These are phyloP conservation scores for Cupressus sempervirens DNA, from an alignment of 75 land plant genomes.

Conservation along the genomic window DNA sequence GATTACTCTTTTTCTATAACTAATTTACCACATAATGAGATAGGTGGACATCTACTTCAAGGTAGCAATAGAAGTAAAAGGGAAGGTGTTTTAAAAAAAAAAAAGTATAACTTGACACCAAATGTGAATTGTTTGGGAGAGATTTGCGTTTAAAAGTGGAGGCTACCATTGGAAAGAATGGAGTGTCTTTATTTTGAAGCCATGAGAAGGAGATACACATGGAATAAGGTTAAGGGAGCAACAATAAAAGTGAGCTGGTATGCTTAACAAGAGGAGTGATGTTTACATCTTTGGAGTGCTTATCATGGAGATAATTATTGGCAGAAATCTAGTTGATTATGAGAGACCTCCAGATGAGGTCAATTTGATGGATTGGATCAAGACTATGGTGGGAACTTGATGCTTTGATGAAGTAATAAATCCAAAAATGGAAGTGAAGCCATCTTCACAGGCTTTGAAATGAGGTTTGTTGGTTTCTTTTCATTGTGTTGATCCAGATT, in stretches of 20 bases:
- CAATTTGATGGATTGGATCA: constrained; percentile 87
- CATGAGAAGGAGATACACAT: no score
- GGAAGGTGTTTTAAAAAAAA: no score
- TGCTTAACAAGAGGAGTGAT: constrained; percentile 82
- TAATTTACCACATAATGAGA: constrained; percentile 98
- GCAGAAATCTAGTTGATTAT: constrained; percentile 85
- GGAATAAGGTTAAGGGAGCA: no score
- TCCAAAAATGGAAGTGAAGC: constrained; percentile 64
- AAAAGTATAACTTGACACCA: no score
- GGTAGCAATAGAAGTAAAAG: no score
- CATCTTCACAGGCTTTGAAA: constrained; percentile 63
- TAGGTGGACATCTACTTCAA: no score
- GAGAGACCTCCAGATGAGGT: constrained; percentile 77
- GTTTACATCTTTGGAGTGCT: constrained; percentile 86
- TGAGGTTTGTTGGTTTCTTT: constrained; percentile 72
- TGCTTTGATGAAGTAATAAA: constrained; percentile 70
- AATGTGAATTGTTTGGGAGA: no score
- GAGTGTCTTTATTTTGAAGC: no score
- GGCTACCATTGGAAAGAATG: no score
- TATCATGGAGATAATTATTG: constrained; percentile 79
- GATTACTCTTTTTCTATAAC: constrained; percentile 97
- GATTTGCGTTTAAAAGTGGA: no score
- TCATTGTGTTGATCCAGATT: constrained; percentile 83
- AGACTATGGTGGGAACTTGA: constrained; percentile 65
- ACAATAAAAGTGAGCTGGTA: no score